Evolutionary conservation across 345 rosid species (phyloP).

Genomic region (Aquilaria sinensis): DNA sequence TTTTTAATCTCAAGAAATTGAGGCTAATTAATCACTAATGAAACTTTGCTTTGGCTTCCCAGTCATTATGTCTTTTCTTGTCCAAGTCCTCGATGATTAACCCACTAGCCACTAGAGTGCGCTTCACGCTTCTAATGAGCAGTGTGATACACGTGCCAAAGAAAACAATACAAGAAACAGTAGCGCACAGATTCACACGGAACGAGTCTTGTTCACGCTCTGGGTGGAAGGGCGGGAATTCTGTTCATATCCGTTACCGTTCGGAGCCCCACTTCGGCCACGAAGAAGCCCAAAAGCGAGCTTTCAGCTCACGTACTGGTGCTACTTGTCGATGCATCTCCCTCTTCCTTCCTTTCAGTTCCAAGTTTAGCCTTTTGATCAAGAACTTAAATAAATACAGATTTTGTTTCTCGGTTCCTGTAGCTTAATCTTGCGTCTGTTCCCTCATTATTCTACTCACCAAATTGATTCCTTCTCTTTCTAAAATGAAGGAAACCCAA

Average conservation of each 20-base stretch:
- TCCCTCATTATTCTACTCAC: neutral
- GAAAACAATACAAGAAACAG: neutral
- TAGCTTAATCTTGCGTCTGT: neutral
- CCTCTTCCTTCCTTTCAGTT: neutral
- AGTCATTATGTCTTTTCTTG: no score
- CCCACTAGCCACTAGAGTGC: no score
- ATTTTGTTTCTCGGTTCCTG: neutral
- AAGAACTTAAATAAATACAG: neutral
- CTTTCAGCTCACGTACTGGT: neutral
- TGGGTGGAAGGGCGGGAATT: neutral
- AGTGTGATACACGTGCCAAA: conserved; percentile 3
- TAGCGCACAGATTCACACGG: neutral
- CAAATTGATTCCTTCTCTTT: neutral
- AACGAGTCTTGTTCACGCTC: conserved; percentile 1
- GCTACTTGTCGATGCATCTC: neutral
- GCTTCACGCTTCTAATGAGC: neutral
- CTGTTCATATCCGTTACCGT: conserved; percentile 8
- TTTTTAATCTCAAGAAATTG: no score
- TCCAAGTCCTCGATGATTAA: no score
- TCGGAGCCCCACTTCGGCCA: neutral
- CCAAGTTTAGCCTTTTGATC: neutral
- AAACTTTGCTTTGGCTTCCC: no score
- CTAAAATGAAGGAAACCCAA: conserved; percentile 9
- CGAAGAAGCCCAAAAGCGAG: neutral
- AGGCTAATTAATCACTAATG: no score